Conservation (phyloP, 2,329 filamentous ascomycete species). For the Fusarium newnesense region DNA sequence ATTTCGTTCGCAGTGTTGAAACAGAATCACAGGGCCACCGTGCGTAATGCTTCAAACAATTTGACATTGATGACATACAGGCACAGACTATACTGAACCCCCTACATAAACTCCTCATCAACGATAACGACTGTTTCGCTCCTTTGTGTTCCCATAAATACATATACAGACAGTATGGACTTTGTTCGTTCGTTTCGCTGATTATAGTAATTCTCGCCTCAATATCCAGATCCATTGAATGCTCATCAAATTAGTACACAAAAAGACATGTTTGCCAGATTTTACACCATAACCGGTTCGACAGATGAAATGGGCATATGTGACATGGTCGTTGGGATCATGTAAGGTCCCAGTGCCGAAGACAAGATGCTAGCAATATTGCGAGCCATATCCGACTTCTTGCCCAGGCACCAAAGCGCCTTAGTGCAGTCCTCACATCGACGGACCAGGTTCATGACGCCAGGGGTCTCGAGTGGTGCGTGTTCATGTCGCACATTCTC, state of each 20-base stretch:
- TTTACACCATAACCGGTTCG: conserved; percentile 31
- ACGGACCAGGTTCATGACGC: conserved; percentile 43
- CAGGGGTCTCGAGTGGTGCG: conserved; percentile 34
- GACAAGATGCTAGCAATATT: conserved; percentile 43
- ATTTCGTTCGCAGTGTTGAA: neutral
- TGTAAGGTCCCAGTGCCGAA: conserved; percentile 40
- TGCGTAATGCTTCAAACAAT: neutral
- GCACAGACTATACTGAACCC: neutral
- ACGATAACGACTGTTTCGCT: conserved; percentile 24
- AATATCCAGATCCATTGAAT: conserved; percentile 6
- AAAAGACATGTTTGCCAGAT: neutral
- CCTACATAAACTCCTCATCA: neutral
- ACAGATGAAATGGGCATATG: conserved; percentile 23
- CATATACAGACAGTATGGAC: conserved; percentile 5
- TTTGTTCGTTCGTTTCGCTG: conserved; percentile 18
- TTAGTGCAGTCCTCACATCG: conserved; percentile 61
- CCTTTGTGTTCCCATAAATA: conserved; percentile 10
- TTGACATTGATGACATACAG: conserved; percentile 1
- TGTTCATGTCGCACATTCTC: conserved; percentile 43
- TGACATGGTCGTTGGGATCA: conserved; percentile 36
- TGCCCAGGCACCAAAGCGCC: conserved; percentile 64
- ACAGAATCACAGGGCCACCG: neutral
- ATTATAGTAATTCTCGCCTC: conserved; percentile 3
- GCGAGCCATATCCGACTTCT: conserved; percentile 62
- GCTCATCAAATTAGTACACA: conserved; percentile 1